Conservation (phyloP, 768 basidiomycete species). For the Holtermanniella nyarrowii region DNA sequence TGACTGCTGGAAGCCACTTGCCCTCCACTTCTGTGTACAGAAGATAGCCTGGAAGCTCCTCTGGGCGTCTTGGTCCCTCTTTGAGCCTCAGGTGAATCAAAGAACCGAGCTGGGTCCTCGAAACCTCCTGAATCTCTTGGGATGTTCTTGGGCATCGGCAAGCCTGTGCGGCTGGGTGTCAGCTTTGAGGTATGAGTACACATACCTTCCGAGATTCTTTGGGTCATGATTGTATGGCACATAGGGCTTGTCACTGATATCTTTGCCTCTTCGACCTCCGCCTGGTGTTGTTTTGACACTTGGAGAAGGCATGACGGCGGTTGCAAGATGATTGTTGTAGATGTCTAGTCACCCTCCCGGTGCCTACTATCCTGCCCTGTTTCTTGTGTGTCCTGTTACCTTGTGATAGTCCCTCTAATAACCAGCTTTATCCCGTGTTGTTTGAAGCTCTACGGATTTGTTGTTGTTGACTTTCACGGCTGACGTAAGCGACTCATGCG, state of each 20-base stretch:
- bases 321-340: too few relatives aligned
- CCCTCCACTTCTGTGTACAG: too few relatives aligned
- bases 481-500: too few relatives aligned
- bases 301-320: not conserved
- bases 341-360: too few relatives aligned
- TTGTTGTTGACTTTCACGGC: too few relatives aligned
- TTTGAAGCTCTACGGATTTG: too few relatives aligned
- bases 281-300: conserved; percentile 8
- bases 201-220: conserved; percentile 36
- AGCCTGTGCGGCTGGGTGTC: conserved; percentile 30
- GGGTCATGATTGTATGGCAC: conserved; percentile 31
- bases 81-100: conserved; percentile 22
- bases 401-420: too few relatives aligned
- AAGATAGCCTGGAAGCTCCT: too few relatives aligned
- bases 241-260: conserved; percentile 11
- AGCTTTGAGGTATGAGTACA: conserved; percentile 1
- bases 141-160: conserved; percentile 34
- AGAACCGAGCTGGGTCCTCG: conserved; percentile 40
- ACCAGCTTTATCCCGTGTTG: too few relatives aligned
- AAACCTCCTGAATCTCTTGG: conserved; percentile 34
- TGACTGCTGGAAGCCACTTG: conserved; percentile 1
- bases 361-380: too few relatives aligned
- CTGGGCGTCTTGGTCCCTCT: not conserved
- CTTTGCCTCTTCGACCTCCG: conserved; percentile 7
- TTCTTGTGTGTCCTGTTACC: too few relatives aligned